These are phyloP conservation scores for Rubus parviflorus DNA, from an alignment of 306 rosid species.

Conservation along the genomic window DNA sequence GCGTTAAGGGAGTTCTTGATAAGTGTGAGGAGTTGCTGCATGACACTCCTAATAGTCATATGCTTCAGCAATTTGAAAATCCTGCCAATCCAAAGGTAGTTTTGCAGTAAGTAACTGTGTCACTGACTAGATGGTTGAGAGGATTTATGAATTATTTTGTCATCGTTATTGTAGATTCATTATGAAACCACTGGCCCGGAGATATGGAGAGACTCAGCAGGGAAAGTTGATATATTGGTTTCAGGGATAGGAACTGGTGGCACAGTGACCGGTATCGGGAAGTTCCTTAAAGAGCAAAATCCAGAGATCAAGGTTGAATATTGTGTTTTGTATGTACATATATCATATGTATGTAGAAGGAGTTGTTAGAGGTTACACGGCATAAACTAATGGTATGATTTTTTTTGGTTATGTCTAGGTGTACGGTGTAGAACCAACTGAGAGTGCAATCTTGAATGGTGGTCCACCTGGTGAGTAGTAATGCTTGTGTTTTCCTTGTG, in stretches of 20 bases:
- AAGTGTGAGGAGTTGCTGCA: slow-evolving; percentile 55
- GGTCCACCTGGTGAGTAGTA: slow-evolving; percentile 62
- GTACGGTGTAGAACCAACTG: slow-evolving; percentile 75
- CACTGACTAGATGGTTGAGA: slow-evolving; percentile 6
- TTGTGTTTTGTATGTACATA: slow-evolving; percentile 8
- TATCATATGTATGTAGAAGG: background rate
- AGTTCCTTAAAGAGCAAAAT: slow-evolving; percentile 72
- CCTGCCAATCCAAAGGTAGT: slow-evolving; percentile 67
- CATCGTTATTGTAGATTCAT: slow-evolving; percentile 52
- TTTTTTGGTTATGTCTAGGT: slow-evolving; percentile 36
- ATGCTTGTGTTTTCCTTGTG: background rate
- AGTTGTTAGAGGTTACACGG: background rate
- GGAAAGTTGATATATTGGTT: slow-evolving; percentile 62
- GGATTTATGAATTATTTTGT: background rate
- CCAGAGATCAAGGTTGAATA: slow-evolving; percentile 63
- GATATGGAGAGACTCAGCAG: slow-evolving; percentile 83
- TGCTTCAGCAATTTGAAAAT: slow-evolving; percentile 61
- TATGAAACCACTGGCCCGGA: slow-evolving; percentile 91
- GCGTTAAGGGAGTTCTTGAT: slow-evolving; percentile 43
- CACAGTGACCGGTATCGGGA: slow-evolving; percentile 66
- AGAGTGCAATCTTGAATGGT: slow-evolving; percentile 79
- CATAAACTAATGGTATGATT: slow-evolving; percentile 6
- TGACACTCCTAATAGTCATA: slow-evolving; percentile 50
- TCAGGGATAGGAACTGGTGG: slow-evolving; percentile 90
- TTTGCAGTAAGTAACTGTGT: background rate